phyloP scores from a whole-genome alignment of 768 basidiomycete species.

The Suillus alpinus region DNA sequence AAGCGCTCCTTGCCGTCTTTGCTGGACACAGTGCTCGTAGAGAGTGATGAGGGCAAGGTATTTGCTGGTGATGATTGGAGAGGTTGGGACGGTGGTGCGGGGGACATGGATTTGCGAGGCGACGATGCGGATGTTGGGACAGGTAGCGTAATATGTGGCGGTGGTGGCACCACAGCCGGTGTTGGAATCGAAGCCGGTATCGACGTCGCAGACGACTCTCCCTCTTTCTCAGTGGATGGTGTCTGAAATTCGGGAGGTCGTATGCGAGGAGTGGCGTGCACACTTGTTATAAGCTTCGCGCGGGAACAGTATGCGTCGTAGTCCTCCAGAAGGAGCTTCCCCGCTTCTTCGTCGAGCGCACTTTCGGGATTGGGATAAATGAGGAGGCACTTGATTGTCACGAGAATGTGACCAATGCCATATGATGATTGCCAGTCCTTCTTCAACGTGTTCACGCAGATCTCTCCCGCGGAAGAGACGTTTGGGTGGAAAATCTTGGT shows the following conservation, averaged over 20 bases:
- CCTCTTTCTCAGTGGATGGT: constrained; percentile 30
- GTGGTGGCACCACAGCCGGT: constrained; percentile 17
- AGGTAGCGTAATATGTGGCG: constrained; percentile 20
- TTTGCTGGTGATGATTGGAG: constrained; percentile 37
- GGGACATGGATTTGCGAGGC: constrained; percentile 42
- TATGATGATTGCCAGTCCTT: constrained; percentile 95
- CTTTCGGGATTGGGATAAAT: constrained; percentile 98
- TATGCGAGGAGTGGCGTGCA: constrained; percentile 83
- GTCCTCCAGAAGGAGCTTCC: constrained; percentile 85
- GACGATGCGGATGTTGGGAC: constrained; percentile 41
- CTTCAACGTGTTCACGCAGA: constrained; percentile 96
- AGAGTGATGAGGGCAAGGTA: constrained; percentile 39
- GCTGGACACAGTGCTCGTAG: constrained; percentile 28
- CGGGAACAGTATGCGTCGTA: constrained; percentile 86
- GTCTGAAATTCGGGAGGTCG: constrained; percentile 71
- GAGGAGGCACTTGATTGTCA: constrained; percentile 91
- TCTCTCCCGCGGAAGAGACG: constrained; percentile 85
- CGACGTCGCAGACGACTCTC: constrained; percentile 11
- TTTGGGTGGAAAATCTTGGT: constrained; percentile 99
- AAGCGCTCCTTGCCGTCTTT: constrained; percentile 55
- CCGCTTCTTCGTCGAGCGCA: constrained; percentile 93
- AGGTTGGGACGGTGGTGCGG: constrained; percentile 37
- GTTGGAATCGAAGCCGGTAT: constrained; percentile 12
- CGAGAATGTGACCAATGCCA: constrained; percentile 87
- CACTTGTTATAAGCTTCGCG: constrained; percentile 84